These are phyloP conservation scores for Colletotrichum filicis DNA, from an alignment of 2,329 filamentous ascomycete genomes.

Conservation along the genomic window DNA sequence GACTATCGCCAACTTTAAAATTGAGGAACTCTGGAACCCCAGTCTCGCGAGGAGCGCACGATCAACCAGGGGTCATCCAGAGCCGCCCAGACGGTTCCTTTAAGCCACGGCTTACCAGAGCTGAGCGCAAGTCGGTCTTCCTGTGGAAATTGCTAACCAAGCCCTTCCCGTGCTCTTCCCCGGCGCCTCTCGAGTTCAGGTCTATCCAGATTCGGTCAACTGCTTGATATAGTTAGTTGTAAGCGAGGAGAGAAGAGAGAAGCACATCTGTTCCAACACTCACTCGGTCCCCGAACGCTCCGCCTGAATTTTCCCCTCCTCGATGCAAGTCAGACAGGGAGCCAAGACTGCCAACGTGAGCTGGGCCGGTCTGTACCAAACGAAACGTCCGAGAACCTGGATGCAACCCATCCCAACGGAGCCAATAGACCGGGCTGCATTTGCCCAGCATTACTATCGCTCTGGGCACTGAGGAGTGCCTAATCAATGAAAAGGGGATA, in stretches of 20 bases:
- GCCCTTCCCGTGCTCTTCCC: not conserved
- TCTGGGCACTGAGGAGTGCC: not conserved
- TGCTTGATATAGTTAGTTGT: not conserved
- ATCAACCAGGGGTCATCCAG: not conserved
- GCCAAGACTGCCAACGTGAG: constrained; percentile 16
- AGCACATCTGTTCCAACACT: not conserved
- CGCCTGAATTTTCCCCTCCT: not conserved
- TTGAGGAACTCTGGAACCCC: not conserved
- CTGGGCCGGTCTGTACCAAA: not conserved
- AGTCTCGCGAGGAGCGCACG: not conserved
- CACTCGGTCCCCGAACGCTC: not conserved
- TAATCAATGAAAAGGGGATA: not conserved
- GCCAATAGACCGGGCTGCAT: not conserved
- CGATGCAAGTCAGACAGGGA: not conserved
- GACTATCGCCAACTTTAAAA: not conserved
- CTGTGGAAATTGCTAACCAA: constrained; percentile 20
- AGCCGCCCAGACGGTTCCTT: not conserved
- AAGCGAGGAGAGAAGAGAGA: not conserved
- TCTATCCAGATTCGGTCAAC: not conserved
- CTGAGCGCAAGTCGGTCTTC: not conserved
- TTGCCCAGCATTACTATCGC: not conserved
- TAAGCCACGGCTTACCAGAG: constrained; percentile 7
- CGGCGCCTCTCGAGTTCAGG: not conserved
- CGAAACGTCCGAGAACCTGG: constrained; percentile 7
- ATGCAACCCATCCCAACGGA: not conserved